phyloP scores from a whole-genome alignment of 2,329 filamentous ascomycete genomes.

The Parasarocladium wereldwijsianum region DNA sequence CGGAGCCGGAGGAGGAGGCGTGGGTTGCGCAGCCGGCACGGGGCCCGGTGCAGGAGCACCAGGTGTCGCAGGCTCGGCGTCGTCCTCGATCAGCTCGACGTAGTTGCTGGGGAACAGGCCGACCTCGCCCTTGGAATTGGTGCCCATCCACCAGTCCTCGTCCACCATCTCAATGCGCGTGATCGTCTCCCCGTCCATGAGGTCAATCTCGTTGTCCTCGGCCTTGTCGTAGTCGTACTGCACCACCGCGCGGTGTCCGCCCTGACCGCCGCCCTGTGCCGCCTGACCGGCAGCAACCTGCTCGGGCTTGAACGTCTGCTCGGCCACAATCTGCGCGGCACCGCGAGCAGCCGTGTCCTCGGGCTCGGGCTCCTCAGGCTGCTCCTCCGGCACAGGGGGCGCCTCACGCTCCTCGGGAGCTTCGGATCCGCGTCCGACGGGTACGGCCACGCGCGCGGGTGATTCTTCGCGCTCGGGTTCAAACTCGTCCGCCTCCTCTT shows the following conservation, averaged over 20 bases:
- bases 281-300: constrained; percentile 19
- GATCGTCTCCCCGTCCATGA: constrained; percentile 76
- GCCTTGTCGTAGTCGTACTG: constrained; percentile 97
- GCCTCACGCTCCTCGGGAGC: constrained; percentile 32
- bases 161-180: constrained; percentile 95
- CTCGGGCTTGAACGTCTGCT: constrained; percentile 19
- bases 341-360: constrained; percentile 44
- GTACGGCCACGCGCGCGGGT: constrained; percentile 75
- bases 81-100: constrained; percentile 66
- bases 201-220: constrained; percentile 90
- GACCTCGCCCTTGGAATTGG: constrained; percentile 67
- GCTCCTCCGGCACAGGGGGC: constrained; percentile 50
- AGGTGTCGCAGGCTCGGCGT: constrained; percentile 22
- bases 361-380: constrained; percentile 49
- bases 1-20: constrained; percentile 22
- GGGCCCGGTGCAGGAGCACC: constrained; percentile 18
- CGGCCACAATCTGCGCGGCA: constrained; percentile 39
- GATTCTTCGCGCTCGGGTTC: constrained; percentile 43
- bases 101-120: constrained; percentile 97
- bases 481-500: constrained; percentile 38
- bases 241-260: constrained; percentile 60
- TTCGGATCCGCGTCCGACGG: constrained; percentile 52
- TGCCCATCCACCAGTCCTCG: constrained; percentile 97
- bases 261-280: constrained; percentile 39
- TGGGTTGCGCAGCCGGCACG: constrained; percentile 15